A percentile compares a stretch with the other conserved stretches of the same genome.
Evolutionary conservation across 768 basidiomycete genomes (phyloP).

Genomic region (Boletus insuetus): DNA sequence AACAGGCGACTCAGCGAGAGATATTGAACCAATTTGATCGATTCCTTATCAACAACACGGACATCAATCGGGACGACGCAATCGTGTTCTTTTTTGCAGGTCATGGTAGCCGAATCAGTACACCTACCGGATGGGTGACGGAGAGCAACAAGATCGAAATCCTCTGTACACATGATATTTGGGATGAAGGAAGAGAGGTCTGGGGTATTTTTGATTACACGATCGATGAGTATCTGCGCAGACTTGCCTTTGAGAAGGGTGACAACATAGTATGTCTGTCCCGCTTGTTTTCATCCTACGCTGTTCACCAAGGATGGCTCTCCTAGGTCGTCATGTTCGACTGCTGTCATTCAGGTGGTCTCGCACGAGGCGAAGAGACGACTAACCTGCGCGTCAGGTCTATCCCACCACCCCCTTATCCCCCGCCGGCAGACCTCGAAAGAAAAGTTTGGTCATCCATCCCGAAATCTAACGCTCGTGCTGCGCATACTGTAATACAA

Average conservation of each 20-base stretch:
- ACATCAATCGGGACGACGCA: conserved; percentile 12
- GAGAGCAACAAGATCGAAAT: conserved; percentile 11
- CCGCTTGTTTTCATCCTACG: not conserved
- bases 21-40: conserved; percentile 4
- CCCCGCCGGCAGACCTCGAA: conserved; percentile 13
- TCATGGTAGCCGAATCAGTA: conserved; percentile 7
- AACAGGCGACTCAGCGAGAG: conserved; percentile 7
- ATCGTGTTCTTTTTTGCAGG: conserved; percentile 22
- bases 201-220: conserved; percentile 16
- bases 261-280: conserved; percentile 16
- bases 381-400: conserved; percentile 1
- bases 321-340: conserved; percentile 17
- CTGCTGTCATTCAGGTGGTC: conserved; percentile 22
- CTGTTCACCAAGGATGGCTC: not conserved
- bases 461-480: conserved; percentile 5
- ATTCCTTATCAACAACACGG: conserved; percentile 9
- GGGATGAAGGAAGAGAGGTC: not conserved
- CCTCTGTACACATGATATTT: conserved; percentile 11
- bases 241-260: conserved; percentile 16
- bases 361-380: conserved; percentile 2
- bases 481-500: conserved; percentile 5
- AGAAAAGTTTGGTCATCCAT: conserved; percentile 5
- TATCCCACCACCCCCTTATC: conserved; percentile 9
- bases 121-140: conserved; percentile 20
- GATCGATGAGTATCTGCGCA: conserved; percentile 13